Base-by-base conservation (phyloP, 148 eudicot genomes). In the Amaranthus cruentus region DNA sequence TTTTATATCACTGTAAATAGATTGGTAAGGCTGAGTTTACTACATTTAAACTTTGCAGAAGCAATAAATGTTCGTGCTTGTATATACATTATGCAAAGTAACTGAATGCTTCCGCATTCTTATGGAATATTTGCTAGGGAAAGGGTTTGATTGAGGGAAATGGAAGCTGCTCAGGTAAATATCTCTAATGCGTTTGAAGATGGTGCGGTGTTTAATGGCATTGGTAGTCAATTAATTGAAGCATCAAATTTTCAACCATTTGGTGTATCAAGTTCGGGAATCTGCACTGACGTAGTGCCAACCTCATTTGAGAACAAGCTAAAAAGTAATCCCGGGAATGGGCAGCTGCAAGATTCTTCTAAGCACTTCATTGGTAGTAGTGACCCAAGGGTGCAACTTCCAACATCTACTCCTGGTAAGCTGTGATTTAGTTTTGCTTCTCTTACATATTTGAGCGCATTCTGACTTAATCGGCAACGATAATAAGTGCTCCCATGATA, bases 91-190 rank as follows among this genome's bases (percentile, higher is more conserved):
- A 8, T 49, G 69, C 12, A 7, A 48, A 6, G 7, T 48, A 48
- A 66, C 55, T 55, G 48, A 4, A 66, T 49, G 9, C 12, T 66
- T 48, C 42, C 47, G 42, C 42, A 15, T 9, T 65, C 3, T 66
- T 48, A n/a, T 48, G 42, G 42, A 15, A 66, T 3, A 15, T 9
- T 38, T 15, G 68, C 85, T 55, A 87, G 81, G 66, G 85, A 86
- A 81, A 82, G 87, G 73, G 83, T 87, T 71, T 84, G 78, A 72
- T 83, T 82, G 3, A 83, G 84, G 90, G 88, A 84, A 60, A 74
- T 75, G 81, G 96, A 87, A 87, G 89, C 91, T 43, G 76, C 82
- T 53, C 84, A 81, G 62, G 71, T 68, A 68, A 84, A 69, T 59
- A 73, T 46, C 52, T 54, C 47, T 13, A 83, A 75, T 49, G 78